A percentile compares a stretch with the other conserved stretches of the same genome.
These are phyloP conservation scores for Diddensiella transvaalensis DNA, from an alignment of 805 yeast species.

Conservation along the genomic window DNA sequence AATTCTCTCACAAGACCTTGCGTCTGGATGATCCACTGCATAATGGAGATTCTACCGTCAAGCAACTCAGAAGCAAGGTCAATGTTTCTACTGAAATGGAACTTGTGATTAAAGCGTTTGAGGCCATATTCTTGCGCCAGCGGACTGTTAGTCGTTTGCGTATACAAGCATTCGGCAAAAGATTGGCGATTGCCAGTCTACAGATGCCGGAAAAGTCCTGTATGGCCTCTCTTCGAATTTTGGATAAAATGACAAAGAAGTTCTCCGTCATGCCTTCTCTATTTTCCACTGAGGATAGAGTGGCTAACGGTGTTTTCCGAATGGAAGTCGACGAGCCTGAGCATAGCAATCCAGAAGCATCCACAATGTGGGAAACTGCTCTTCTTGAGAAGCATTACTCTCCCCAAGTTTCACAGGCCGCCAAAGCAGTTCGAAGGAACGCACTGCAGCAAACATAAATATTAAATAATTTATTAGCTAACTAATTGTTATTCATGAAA, in stretches of 20 bases:
- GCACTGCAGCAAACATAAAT: neutral
- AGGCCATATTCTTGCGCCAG: slow-evolving; percentile 55
- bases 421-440: slow-evolving; percentile 20
- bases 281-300: slow-evolving; percentile 83
- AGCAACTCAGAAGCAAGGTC: slow-evolving; percentile 51
- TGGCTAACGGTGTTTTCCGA: slow-evolving; percentile 73
- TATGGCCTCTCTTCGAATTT: slow-evolving; percentile 69
- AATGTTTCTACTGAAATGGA: slow-evolving; percentile 89
- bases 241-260: slow-evolving; percentile 69
- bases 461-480: too few species aligned
- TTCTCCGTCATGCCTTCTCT: slow-evolving; percentile 71
- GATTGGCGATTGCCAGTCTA: slow-evolving; percentile 61
- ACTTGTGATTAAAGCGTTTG: slow-evolving; percentile 69
- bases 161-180: slow-evolving; percentile 77
- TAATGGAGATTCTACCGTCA: slow-evolving; percentile 23
- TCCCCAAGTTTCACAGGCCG: slow-evolving; percentile 73
- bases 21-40: slow-evolving; percentile 74
- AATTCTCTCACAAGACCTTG: slow-evolving; percentile 75
- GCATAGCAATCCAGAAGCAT: slow-evolving; percentile 80
- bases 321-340: slow-evolving; percentile 64
- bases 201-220: slow-evolving; percentile 88
- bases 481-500: too few species aligned
- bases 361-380: slow-evolving; percentile 85
- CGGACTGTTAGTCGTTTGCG: slow-evolving; percentile 20
- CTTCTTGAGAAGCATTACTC: slow-evolving; percentile 78